These are phyloP conservation scores for Populus ilicifolia DNA, from an alignment of 345 rosid genomes.

Conservation along the genomic window DNA sequence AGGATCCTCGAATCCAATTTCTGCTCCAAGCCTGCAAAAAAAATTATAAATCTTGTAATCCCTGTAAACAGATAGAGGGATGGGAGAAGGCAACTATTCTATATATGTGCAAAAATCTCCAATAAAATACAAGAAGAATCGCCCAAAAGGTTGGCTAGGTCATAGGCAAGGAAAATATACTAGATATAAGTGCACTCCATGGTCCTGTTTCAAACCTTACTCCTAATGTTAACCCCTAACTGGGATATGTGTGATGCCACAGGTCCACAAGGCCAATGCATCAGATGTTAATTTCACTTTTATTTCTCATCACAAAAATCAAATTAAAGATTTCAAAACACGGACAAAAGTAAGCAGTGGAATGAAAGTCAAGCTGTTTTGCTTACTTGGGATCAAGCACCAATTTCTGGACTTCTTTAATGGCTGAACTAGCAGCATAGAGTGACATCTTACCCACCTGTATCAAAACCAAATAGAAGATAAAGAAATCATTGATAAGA, in stretches of 20 bases:
- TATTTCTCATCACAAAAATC: background rate
- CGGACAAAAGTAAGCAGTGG: background rate
- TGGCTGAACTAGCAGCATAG: constrained; percentile 94
- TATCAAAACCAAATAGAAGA: constrained; percentile 16
- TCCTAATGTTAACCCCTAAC: background rate
- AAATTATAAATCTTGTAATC: background rate
- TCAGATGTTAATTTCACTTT: background rate
- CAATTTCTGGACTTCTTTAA: constrained; percentile 91
- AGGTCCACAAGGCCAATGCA: background rate
- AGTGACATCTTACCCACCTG: constrained; percentile 90
- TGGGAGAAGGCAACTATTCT: background rate
- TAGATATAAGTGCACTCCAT: background rate
- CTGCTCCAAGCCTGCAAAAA: constrained; percentile 56
- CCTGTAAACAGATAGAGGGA: background rate
- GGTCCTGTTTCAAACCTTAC: background rate
- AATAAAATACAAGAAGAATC: background rate
- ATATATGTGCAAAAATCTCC: background rate
- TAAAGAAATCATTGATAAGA: constrained; percentile 1
- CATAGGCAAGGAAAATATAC: background rate
- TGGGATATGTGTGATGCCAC: background rate
- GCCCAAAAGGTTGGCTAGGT: background rate
- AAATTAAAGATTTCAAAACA: background rate
- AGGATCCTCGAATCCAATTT: constrained; percentile 82
- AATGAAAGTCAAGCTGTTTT: background rate
- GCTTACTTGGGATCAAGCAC: constrained; percentile 91